These are phyloP conservation scores for Dictyostelium discoideum DNA, from an alignment of 78 protist species.

Conservation along the genomic window DNA sequence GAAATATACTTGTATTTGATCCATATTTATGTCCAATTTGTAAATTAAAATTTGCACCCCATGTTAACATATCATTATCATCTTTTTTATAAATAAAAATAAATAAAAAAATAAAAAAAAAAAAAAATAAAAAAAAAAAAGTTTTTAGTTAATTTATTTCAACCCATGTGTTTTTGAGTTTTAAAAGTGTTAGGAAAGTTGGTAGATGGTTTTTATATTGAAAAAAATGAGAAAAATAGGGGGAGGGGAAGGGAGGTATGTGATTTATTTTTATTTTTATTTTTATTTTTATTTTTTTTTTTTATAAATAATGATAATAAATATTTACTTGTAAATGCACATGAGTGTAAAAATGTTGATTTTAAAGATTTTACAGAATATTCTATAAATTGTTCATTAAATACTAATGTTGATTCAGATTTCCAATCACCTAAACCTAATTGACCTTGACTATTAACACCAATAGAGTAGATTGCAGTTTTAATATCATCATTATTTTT, in stretches of 20 bases:
- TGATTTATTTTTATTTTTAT: no score
- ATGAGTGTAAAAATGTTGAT: conserved; percentile 43
- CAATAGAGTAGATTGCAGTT: conserved; percentile 67
- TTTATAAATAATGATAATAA: not conserved
- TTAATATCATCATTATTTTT: not conserved
- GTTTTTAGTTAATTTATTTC: no score
- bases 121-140: no score
- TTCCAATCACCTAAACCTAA: conserved; percentile 47
- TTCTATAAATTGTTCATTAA: conserved; percentile 20
- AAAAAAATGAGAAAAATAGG: no score
- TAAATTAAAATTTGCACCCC: conserved; percentile 63
- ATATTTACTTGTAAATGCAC: conserved; percentile 29
- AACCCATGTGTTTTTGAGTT: no score
- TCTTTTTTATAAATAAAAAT: not conserved
- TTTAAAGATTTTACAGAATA: conserved; percentile 30
- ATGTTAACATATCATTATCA: conserved; percentile 38
- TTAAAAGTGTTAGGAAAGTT: no score
- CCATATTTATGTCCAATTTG: conserved; percentile 64
- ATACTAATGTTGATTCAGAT: conserved; percentile 11
- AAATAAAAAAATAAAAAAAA: no score
- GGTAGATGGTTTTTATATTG: no score
- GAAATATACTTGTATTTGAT: conserved; percentile 33
- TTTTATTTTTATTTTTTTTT: not conserved
- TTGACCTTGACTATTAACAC: conserved; percentile 68
- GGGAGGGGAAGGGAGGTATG: no score